A percentile compares a stretch with the other conserved stretches of the same genome.
These are phyloP conservation scores for Plasmodium malariae DNA, from an alignment of 169 alveolate genomes.

Conservation along the genomic window DNA sequence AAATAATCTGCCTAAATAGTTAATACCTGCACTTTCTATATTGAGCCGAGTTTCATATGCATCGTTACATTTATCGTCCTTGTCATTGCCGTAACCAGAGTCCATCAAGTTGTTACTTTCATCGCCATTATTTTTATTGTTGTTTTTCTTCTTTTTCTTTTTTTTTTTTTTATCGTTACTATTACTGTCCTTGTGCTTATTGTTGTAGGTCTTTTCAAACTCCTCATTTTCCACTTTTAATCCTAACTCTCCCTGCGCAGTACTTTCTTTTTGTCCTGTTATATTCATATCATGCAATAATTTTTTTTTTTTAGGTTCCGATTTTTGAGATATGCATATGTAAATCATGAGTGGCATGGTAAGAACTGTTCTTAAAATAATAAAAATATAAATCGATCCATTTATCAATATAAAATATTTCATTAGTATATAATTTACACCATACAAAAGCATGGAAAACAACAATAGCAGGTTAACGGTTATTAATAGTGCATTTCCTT, in stretches of 20 bases:
- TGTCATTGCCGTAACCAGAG: no score
- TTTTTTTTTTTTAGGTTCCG: conserved; percentile 55
- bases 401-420: conserved; percentile 69
- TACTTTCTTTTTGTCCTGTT: background rate
- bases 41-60: background rate
- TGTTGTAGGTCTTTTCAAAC: background rate
- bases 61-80: background rate
- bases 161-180: conserved; percentile 7
- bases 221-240: background rate
- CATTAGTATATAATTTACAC: conserved; percentile 62
- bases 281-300: conserved; percentile 20
- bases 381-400: conserved; percentile 56
- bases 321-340: conserved; percentile 25
- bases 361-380: conserved; percentile 35
- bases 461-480: conserved; percentile 30
- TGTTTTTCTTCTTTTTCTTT: conserved; percentile 11
- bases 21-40: conserved; percentile 10
- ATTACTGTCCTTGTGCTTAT: conserved; percentile 5
- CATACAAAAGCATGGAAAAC: conserved; percentile 69
- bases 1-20: conserved; percentile 24
- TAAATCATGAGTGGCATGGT: conserved; percentile 63
- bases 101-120: background rate
- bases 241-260: background rate
- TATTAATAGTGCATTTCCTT: background rate
- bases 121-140: background rate